Base-by-base conservation (phyloP, 164 flowering plant species). In the Piper longum region DNA sequence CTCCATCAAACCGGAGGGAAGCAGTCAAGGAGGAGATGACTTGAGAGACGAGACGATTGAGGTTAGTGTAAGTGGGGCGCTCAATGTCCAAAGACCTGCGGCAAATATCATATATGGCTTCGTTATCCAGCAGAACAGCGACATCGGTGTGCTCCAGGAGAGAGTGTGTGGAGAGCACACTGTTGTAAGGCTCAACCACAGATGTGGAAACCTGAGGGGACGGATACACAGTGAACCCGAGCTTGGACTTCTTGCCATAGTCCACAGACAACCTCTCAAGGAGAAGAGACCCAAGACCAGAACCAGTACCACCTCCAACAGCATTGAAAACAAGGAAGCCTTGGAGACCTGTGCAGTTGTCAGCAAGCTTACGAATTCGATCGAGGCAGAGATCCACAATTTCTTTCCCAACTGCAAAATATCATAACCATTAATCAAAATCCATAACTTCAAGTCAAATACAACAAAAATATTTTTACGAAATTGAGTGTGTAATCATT, bases 331-430 rank as follows among this genome's bases (percentile, higher is more conserved):
- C 84, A 17, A 78, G 70, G 77, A 81, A 81, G 2, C 85, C 85
- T 59, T 81, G 85, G 19, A 81, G 80, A 7, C 85, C 85, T 54
- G 83, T 81, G 71, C 85, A 81, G 67, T 81, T 81, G 72, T 81
- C 85, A 0, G 85, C 81, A 9, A 81, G 81, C 74, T 81, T 81
- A 6, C 85, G 45, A 44, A 81, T 76, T 7, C 82, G 79, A 4
- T 81, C 85, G 67, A 81, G 57, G 69, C 85, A 81, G 36, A 81
- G 85, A 64, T 81, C 85, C 13, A 81, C 85, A n/a, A 81, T 81
- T 67, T 81, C 85, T 43, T 81, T 81, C 5, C 85, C 85, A 69
- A 81, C 83, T 80, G 75, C 8, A 44, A 61, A 51, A 36, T 8
- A 19, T 39, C 3, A 26, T 26, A 5, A 6, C 19, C 7, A 4